Percentiles rank a stretch among this genome's conserved stretches.
These are phyloP conservation scores for Oryza officinalis DNA, from an alignment of 176 grass and related monocot species.

Conservation along the genomic window DNA sequence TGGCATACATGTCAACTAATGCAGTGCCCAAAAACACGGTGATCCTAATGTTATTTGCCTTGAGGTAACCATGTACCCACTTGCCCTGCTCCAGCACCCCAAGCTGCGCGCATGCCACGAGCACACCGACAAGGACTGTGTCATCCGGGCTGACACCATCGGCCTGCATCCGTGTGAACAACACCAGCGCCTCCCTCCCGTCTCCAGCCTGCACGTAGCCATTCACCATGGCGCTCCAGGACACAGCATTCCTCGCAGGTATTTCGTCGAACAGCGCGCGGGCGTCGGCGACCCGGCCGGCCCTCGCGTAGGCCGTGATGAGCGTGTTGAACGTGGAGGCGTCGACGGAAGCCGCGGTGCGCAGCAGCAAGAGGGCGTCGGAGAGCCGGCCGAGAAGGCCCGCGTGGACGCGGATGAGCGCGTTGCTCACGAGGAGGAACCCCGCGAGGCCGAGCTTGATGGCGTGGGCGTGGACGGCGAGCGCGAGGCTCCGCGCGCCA, in stretches of 20 bases:
- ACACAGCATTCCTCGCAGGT: conserved; percentile 43
- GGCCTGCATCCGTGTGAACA: conserved; percentile 46
- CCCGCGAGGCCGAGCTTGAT: conserved; percentile 47
- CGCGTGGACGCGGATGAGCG: conserved; percentile 55
- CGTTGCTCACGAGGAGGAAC: conserved; percentile 53
- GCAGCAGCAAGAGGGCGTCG: conserved; percentile 40
- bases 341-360: conserved; percentile 19
- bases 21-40: conserved; percentile 51
- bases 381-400: conserved; percentile 23
- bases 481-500: neutral
- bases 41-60: conserved; percentile 26
- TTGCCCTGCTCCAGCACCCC: conserved; percentile 59
- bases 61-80: conserved; percentile 54
- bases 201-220: conserved; percentile 54
- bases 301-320: conserved; percentile 38
- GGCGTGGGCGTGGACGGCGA: conserved; percentile 53
- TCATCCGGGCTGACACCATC: conserved; percentile 36
- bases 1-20: conserved; percentile 55
- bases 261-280: conserved; percentile 51
- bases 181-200: conserved; percentile 34
- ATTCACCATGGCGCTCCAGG: conserved; percentile 62
- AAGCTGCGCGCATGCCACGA: conserved; percentile 34
- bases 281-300: conserved; percentile 13
- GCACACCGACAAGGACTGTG: conserved; percentile 44
- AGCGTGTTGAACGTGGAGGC: conserved; percentile 54